phyloP scores from a whole-genome alignment of 225 moss, liverwort and hornwort species.

The Sphagnum contortum region DNA sequence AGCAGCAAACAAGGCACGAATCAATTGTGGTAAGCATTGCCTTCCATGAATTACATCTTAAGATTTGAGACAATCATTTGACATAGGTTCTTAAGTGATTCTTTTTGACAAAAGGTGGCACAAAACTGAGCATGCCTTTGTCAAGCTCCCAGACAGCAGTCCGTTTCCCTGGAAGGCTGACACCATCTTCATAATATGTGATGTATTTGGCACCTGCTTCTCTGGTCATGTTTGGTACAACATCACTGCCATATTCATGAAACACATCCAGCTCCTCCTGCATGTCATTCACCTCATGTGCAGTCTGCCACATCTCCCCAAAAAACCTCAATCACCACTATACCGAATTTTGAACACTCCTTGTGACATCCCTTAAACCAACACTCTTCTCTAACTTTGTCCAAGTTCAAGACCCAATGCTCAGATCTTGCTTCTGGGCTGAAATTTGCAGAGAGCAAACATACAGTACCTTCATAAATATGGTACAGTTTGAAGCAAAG shows the following conservation, averaged over 20 bases:
- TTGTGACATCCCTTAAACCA: not conserved
- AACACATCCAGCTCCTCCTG: slow-evolving; percentile 77
- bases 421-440: not conserved
- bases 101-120: too few relatives aligned
- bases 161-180: slow-evolving; percentile 65
- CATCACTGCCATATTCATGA: slow-evolving; percentile 51
- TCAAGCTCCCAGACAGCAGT: slow-evolving; percentile 99
- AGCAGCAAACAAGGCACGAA: too few relatives aligned
- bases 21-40: too few relatives aligned
- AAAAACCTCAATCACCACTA: not conserved
- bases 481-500: too few relatives aligned
- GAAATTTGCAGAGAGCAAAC: too few relatives aligned
- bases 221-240: slow-evolving; percentile 69
- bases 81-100: too few relatives aligned
- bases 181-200: slow-evolving; percentile 86
- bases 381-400: slow-evolving; percentile 6
- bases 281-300: slow-evolving; percentile 77
- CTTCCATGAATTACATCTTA: too few relatives aligned
- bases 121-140: slow-evolving; percentile 41
- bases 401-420: not conserved
- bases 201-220: slow-evolving; percentile 69
- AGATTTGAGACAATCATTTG: too few relatives aligned
- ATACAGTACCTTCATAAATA: too few relatives aligned
- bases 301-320: slow-evolving; percentile 45
- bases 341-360: not conserved